These are phyloP conservation scores for Melastoma candidum DNA, from an alignment of 441 rosid species.

Conservation along the genomic window DNA sequence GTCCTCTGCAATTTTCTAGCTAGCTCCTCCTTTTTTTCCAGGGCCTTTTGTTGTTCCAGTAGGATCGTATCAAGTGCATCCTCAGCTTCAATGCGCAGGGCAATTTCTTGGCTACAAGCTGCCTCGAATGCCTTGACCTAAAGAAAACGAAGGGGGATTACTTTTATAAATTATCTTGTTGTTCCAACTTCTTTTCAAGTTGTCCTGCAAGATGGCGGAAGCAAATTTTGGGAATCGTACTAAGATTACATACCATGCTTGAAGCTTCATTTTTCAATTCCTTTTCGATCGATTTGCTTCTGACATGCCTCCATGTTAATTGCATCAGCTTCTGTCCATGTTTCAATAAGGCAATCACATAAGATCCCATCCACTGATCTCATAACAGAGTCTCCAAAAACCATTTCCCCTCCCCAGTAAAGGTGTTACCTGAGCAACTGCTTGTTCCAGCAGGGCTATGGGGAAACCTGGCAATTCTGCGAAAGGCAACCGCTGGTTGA, in stretches of 20 bases:
- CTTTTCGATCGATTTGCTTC: conserved; percentile 26
- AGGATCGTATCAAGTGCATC: conserved; percentile 23
- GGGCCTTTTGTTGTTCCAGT: conserved; percentile 31
- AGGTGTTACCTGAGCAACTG: conserved; percentile 12
- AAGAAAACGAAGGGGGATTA: not conserved
- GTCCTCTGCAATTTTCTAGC: conserved; percentile 38
- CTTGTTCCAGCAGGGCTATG: conserved; percentile 20
- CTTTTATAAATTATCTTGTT: not conserved
- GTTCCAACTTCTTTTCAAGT: not conserved
- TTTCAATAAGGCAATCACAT: conserved; percentile 23
- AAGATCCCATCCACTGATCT: conserved; percentile 26
- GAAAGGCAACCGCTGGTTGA: conserved; percentile 15
- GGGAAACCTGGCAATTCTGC: conserved; percentile 13
- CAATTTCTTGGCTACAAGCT: conserved; percentile 31
- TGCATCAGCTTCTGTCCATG: conserved; percentile 23
- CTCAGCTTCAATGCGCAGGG: conserved; percentile 39
- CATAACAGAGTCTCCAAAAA: conserved; percentile 26
- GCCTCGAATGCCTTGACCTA: conserved; percentile 26
- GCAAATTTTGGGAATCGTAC: too few species aligned
- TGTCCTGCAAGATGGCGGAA: not conserved
- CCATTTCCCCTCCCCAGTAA: conserved; percentile 10
- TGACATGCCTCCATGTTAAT: conserved; percentile 22
- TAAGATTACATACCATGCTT: conserved; percentile 31
- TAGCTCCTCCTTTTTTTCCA: conserved; percentile 36
- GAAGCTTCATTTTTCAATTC: conserved; percentile 30